Evolutionary conservation across 192 early-diverging fungal genomes (phyloP), one percentile per base, ranked within the genome.

Genomic region (Obelidium mucronatum): DNA sequence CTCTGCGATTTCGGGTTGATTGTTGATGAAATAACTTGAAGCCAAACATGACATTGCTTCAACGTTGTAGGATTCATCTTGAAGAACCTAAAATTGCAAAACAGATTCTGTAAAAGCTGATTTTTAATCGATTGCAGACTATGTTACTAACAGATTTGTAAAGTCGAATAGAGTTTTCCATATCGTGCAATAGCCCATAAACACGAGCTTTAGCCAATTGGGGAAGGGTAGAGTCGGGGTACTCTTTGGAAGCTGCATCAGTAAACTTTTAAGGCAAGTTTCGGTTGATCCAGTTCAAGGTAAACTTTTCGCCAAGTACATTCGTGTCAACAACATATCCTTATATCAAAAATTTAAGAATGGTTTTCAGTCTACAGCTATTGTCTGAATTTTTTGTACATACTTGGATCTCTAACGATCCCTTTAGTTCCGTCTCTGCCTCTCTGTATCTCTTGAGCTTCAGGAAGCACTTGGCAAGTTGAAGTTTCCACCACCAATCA

Each of bases 401-500:
- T 24, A 81, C 80, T n/a, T 75, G 40, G 26, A 53, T 31, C 19
- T 56, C 64, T 4, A 81, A 59, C 24, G 80, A 67, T 30, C 40
- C 60, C 56, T 80, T 44, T 13, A 81, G 54, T 51, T 74, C 44
- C 22, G 37, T 19, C 31, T 79, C 67, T 11, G 80, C 80, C 31
- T 81, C 80, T 28, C 42, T 52, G 28, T 34, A 80, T 17, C 36
- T 31, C 1, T 67, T 37, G 2, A 81, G 66, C 28, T 36, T 28
- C n/a, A 64, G 22, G 36, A 40, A 75, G 48, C 80, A 81, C 52
- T 61, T 63, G 17, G 73, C 73, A 6, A 80, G 24, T 53, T 81
- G 80, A 22, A 65, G 52, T 65, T 75, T 80, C 80, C 80, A 81
- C 80, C 80, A 81, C 79, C 80, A 82, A 28, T 81, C 76, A 17